Conservation (phyloP, 2,329 filamentous ascomycete genomes). For the Claviceps monticola region DNA sequence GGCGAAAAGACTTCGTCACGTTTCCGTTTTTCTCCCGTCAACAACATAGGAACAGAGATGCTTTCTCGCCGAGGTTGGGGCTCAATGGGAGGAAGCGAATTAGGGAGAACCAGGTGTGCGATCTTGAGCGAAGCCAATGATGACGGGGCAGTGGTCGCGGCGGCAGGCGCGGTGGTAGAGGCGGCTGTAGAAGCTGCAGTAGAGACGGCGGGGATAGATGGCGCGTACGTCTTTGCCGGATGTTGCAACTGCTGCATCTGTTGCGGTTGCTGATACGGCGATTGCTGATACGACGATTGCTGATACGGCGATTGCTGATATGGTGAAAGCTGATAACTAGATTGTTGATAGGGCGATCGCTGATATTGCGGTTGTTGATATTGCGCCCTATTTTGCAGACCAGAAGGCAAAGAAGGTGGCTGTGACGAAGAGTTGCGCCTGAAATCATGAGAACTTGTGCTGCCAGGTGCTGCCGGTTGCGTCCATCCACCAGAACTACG, state of each 20-base stretch:
- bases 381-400: not conserved
- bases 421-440: conserved; percentile 19
- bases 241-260: not conserved
- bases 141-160: conserved; percentile 7
- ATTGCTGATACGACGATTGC: too few relatives aligned
- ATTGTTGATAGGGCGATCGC: too few relatives aligned
- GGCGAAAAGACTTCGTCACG: conserved; percentile 22
- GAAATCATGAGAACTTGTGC: conserved; percentile 13
- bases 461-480: conserved; percentile 24
- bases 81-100: conserved; percentile 18
- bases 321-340: too few relatives aligned
- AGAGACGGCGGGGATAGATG: conserved; percentile 6
- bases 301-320: too few relatives aligned
- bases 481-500: conserved; percentile 22
- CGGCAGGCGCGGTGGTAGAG: conserved; percentile 8
- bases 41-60: conserved; percentile 10
- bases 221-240: not conserved
- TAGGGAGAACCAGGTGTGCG: conserved; percentile 19
- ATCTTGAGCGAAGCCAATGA: conserved; percentile 25
- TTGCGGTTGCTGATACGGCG: too few relatives aligned
- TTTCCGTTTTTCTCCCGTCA: conserved; percentile 23
- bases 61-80: conserved; percentile 15
- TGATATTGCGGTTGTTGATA: not conserved
- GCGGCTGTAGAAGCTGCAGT: conserved; percentile 5
- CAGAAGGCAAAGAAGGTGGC: not conserved